phyloP scores from a whole-genome alignment of 2,329 filamentous ascomycete genomes.

The Sclerotinia subarctica region DNA sequence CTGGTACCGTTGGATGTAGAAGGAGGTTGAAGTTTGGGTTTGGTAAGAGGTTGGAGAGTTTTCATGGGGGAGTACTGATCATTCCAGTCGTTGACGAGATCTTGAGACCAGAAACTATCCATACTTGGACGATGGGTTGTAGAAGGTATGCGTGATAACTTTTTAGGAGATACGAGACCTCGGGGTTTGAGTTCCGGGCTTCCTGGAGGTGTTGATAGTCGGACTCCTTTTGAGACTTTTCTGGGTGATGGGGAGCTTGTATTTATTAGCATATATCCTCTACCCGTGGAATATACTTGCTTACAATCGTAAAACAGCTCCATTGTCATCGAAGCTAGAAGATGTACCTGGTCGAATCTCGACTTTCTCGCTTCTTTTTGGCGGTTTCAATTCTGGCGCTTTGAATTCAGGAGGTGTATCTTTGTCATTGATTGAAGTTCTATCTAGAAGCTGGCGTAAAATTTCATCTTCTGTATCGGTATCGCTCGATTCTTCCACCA shows the following conservation, averaged over 20 bases:
- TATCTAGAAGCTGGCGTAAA: constrained; percentile 9
- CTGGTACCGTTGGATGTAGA: neutral
- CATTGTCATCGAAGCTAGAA: constrained; percentile 17
- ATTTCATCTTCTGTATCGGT: constrained; percentile 19
- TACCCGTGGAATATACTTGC: neutral
- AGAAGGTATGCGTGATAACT: constrained; percentile 46
- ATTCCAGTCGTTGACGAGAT: constrained; percentile 60
- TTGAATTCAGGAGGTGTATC: constrained; percentile 1
- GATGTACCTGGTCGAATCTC: constrained; percentile 19
- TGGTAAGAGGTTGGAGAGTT: constrained; percentile 40
- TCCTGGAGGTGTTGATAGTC: constrained; percentile 33
- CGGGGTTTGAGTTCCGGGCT: constrained; percentile 31
- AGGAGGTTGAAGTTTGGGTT: constrained; percentile 23
- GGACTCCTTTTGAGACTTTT: constrained; percentile 28
- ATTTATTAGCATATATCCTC: constrained; percentile 12
- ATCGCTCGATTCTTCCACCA: constrained; percentile 24
- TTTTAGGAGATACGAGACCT: constrained; percentile 34
- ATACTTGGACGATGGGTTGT: constrained; percentile 53
- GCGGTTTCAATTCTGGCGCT: constrained; percentile 21
- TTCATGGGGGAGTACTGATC: constrained; percentile 57
- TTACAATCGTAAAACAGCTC: constrained; percentile 18
- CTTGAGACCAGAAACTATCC: constrained; percentile 59
- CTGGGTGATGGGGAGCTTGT: constrained; percentile 31
- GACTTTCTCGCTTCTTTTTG: constrained; percentile 4
- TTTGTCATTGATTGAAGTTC: constrained; percentile 20